Conservation (phyloP, 2,329 filamentous ascomycete genomes). For the Colletotrichum cuscutae region DNA sequence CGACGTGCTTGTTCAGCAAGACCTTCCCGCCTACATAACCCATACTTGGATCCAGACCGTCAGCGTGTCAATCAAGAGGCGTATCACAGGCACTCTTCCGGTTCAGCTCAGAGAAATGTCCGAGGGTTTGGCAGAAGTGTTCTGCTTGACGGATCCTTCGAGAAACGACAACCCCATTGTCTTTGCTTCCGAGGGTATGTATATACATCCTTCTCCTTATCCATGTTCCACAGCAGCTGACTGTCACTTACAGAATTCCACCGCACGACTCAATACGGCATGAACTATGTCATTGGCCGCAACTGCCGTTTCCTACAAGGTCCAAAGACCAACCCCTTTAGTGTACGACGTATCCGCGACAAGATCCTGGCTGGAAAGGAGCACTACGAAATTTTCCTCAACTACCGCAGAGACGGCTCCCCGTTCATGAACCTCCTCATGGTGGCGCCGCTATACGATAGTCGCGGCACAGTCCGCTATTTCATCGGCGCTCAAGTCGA, state of each 20-base stretch:
- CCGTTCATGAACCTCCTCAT: conserved; percentile 83
- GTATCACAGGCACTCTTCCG: conserved; percentile 75
- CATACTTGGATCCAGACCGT: conserved; percentile 76
- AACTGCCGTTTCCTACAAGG: conserved; percentile 86
- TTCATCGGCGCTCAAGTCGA: conserved; percentile 79
- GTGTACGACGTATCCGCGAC: conserved; percentile 69
- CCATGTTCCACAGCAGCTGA: not conserved
- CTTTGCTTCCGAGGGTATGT: conserved; percentile 77
- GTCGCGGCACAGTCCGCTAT: conserved; percentile 73
- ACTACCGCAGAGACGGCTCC: conserved; percentile 81
- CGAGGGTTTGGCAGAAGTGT: conserved; percentile 80
- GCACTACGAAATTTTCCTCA: conserved; percentile 78
- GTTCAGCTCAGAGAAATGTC: conserved; percentile 73
- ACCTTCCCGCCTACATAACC: conserved; percentile 78
- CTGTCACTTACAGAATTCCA: conserved; percentile 68
- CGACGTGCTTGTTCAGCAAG: conserved; percentile 70
- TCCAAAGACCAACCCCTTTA: conserved; percentile 73
- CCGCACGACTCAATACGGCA: conserved; percentile 78
- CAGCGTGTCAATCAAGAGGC: conserved; percentile 73
- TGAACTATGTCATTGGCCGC: conserved; percentile 77
- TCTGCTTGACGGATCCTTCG: conserved; percentile 80
- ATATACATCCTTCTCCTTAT: fast-evolving
- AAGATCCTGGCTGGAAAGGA: conserved; percentile 73
- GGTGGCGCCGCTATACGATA: conserved; percentile 77
- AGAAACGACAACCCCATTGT: conserved; percentile 80